Conservation (phyloP, 495 filamentous ascomycete species). For the Bacidia gigantensis region DNA sequence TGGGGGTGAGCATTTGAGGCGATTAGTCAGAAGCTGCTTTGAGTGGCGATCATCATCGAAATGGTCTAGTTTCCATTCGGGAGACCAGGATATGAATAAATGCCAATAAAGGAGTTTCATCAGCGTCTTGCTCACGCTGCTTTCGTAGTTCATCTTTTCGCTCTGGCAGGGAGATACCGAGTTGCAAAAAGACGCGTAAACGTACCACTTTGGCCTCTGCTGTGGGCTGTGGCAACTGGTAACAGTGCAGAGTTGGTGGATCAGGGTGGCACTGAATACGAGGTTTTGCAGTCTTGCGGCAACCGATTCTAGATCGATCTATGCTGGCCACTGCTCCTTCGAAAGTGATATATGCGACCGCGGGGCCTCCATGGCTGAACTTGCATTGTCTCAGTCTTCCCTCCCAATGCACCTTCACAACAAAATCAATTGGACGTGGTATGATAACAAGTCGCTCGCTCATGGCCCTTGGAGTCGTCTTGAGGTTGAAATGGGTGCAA, state of each 20-base stretch:
- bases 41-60: conserved; percentile 5
- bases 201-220: too few species aligned
- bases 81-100: conserved; percentile 7
- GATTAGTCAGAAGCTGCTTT: conserved; percentile 6
- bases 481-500: too few species aligned
- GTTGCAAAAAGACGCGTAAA: too few species aligned
- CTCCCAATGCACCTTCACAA: neutral
- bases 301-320: neutral
- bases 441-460: too few species aligned
- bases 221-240: neutral
- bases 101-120: conserved; percentile 2
- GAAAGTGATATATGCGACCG: neutral
- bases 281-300: neutral
- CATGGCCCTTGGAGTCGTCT: too few species aligned
- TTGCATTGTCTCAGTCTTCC: neutral
- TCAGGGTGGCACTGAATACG: neutral
- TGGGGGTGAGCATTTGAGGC: conserved; percentile 10
- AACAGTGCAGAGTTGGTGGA: neutral
- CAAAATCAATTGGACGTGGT: neutral
- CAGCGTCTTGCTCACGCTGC: neutral
- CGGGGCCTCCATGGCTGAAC: too few species aligned
- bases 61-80: too few species aligned
- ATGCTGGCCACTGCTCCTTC: neutral
- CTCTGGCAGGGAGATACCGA: too few species aligned
- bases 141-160: neutral